These are phyloP conservation scores for Penicillium mononematosum DNA, from an alignment of 495 filamentous ascomycete genomes.

Conservation along the genomic window DNA sequence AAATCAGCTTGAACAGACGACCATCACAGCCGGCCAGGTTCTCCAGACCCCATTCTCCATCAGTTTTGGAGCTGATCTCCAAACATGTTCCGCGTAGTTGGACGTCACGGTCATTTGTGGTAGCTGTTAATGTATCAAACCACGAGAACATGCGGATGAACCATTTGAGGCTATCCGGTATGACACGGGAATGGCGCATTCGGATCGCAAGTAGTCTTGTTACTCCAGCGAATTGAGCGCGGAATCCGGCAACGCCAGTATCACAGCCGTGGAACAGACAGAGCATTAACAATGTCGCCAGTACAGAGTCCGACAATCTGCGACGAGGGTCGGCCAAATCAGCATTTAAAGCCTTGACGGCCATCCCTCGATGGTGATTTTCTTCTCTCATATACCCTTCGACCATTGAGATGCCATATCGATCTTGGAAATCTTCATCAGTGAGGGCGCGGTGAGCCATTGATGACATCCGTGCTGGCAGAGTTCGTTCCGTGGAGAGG, in stretches of 20 bases:
- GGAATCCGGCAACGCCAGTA: conserved; percentile 86
- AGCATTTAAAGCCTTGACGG: conserved; percentile 78
- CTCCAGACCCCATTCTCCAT: conserved; percentile 76
- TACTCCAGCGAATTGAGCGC: conserved; percentile 90
- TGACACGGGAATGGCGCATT: conserved; percentile 54
- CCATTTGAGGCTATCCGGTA: conserved; percentile 75
- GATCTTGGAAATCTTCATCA: conserved; percentile 38
- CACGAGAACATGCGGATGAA: conserved; percentile 96
- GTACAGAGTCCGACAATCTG: conserved; percentile 79
- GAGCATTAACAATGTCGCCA: conserved; percentile 83
- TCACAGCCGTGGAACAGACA: conserved; percentile 94
- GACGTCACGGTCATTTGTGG: conserved; percentile 89
- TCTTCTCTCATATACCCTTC: conserved; percentile 63
- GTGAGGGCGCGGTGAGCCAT: conserved; percentile 50
- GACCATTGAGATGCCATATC: conserved; percentile 32
- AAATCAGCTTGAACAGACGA: conserved; percentile 72
- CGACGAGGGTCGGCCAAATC: conserved; percentile 72
- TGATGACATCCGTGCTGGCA: conserved; percentile 49
- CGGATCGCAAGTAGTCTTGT: conserved; percentile 87
- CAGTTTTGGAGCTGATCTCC: conserved; percentile 62
- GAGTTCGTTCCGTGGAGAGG: conserved; percentile 43
- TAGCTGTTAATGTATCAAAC: conserved; percentile 91
- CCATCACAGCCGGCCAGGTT: conserved; percentile 87
- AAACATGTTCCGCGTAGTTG: conserved; percentile 71
- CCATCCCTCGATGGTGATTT: conserved; percentile 73